Evolutionary conservation across 306 rosid genomes (phyloP), one percentile per base, ranked within the genome.

Genomic region (Myrica gale): DNA sequence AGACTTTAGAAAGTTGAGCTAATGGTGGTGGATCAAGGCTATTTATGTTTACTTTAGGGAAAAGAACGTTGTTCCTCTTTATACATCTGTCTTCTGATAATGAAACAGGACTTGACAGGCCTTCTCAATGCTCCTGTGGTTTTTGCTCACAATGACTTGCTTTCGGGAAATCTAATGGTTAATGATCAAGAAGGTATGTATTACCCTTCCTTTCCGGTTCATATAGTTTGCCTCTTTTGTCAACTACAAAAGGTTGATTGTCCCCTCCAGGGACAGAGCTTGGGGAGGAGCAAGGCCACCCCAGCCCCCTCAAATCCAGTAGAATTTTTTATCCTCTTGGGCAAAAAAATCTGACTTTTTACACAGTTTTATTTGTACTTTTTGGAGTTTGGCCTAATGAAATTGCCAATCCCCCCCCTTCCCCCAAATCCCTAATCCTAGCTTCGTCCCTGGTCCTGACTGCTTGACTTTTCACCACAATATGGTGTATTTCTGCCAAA

Each of bases 121-220:
- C 84, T 53, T 76, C 86, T 92, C 11, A 78, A 88, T 46, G 83
- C 97, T 78, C 97, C 99, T 16, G 88, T 92, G 71, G 87, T 90
- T 71, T 95, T 92, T 63, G 81, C 93, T 79, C 97, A 95, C 85
- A 92, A 92, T 78, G 97, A 95, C 86, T 85, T 95, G 83, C 97
- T 95, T 51, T 89, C 97, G 70, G 99, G 97, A 85, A 95, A 95
- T 84, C 78, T 95, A 76, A 95, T 95, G 99, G 77, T 89, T 44
- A 92, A 87, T 84, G 85, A 87, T 26, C 91, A 90, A 81, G 88
- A 94, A 92, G 99, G 99, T 92, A 92, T 81, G 46, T 20, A 32
- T 76, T 71, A 73, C 41, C 69, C 74, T 58, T 73, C 52, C 53
- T 50, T 72, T 69, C 68, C 45, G 12, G 45, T 23, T 60, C 73